Conservation (phyloP, 1,284 basidiomycete species). For the Marasmius fiardii region DNA sequence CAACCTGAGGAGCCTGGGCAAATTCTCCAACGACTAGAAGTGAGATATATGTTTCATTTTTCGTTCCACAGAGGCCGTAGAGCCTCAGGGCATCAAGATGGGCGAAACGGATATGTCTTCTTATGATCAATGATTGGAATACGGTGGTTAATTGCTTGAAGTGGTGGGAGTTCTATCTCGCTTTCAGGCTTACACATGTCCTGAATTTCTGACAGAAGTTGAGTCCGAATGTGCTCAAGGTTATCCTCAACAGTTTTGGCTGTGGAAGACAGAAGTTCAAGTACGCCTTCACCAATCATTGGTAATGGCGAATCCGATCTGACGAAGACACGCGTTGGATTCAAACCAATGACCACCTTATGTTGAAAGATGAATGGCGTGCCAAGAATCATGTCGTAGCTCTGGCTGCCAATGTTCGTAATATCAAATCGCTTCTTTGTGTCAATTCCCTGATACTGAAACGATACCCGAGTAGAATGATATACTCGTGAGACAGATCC, state of each 20-base stretch:
- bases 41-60: slow-evolving; percentile 25
- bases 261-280: slow-evolving; percentile 12
- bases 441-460: background rate
- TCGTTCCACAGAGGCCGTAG: slow-evolving; percentile 22
- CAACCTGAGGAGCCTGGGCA: background rate
- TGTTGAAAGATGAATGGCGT: slow-evolving; percentile 27
- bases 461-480: background rate
- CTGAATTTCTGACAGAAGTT: background rate
- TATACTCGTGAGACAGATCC: background rate
- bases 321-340: slow-evolving; percentile 19
- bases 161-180: slow-evolving; percentile 18
- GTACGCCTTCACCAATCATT: slow-evolving; percentile 11
- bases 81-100: slow-evolving; percentile 28
- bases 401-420: background rate
- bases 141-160: slow-evolving; percentile 24
- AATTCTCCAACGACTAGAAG: slow-evolving; percentile 24
- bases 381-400: slow-evolving; percentile 25
- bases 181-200: background rate
- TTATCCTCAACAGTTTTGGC: slow-evolving; percentile 11
- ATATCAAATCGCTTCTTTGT: background rate
- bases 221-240: background rate
- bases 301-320: slow-evolving; percentile 12
- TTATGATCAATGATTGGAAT: slow-evolving; percentile 23
- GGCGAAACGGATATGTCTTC: slow-evolving; percentile 24
- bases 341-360: slow-evolving; percentile 21